A percentile compares a stretch with the other conserved stretches of the same genome.
Evolutionary conservation across 2,329 filamentous ascomycete genomes (phyloP).

Genomic region (Fusarium duplospermum): DNA sequence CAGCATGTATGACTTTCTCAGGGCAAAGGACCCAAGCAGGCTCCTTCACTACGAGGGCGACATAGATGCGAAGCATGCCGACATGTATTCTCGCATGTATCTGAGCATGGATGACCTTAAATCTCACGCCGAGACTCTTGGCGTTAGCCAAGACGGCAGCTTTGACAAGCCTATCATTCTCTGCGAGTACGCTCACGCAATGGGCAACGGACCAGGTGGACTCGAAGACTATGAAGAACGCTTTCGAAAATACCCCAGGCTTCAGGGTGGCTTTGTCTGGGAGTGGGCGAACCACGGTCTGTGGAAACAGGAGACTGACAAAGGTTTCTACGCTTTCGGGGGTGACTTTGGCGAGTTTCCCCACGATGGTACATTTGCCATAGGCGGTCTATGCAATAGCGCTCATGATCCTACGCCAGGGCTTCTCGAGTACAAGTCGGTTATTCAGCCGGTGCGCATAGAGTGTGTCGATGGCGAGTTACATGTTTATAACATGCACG

Average conservation of each 20-base stretch:
- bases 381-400: conserved; percentile 59
- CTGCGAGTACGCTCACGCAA: conserved; percentile 69
- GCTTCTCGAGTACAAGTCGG: not conserved
- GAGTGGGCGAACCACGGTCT: conserved; percentile 68
- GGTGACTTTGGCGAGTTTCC: conserved; percentile 71
- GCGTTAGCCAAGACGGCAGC: not conserved
- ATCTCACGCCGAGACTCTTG: not conserved
- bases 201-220: conserved; percentile 78
- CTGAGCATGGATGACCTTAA: conserved; percentile 55
- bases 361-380: conserved; percentile 69
- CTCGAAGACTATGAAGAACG: conserved; percentile 74
- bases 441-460: not conserved
- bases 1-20: conserved; percentile 74
- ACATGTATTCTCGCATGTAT: conserved; percentile 76
- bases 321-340: conserved; percentile 58
- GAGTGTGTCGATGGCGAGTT: not conserved
- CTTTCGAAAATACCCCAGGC: conserved; percentile 64
- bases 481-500: not conserved
- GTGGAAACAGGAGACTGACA: not conserved
- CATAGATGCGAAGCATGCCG: conserved; percentile 64
- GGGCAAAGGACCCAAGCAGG: conserved; percentile 60
- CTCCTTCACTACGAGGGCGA: conserved; percentile 76
- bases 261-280: conserved; percentile 74
- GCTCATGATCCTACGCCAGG: conserved; percentile 32
- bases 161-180: conserved; percentile 66